Base-by-base conservation (phyloP, 495 filamentous ascomycete genomes). In the Penicillium soppii region DNA sequence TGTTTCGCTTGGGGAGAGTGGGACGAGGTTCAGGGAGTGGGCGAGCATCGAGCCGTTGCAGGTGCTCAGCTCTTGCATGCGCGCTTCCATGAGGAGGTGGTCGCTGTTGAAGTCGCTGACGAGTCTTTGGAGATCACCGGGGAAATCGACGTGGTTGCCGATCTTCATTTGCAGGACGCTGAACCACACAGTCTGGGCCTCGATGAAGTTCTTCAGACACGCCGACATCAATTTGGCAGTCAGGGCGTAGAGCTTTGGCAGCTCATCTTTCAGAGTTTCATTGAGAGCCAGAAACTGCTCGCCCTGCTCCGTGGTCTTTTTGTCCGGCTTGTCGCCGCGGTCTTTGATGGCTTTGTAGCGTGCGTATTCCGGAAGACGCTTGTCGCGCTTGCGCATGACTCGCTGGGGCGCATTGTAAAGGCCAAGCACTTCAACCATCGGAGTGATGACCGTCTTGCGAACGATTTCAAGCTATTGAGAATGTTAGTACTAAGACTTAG, bases 231-330 rank as follows among this genome's bases (percentile, higher is more conserved):
- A 69, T 57, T 84, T 87, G 43, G 84, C 86, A 1, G 91, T 96
- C 41, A 91, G 67, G 9, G 69, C 68, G 52, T 90, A 96, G 10
- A 99, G 82, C 59, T 85, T 88, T 9, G 94, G 94, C 21, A 99
- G 77, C 58, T 97, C 92, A 35, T 92, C 85, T 66, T 96, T 97
- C 50, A 97, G 73, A 0, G 91, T 87, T 26, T 96, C 89, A 57
- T 97, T 97, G 43, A 97, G 75, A 7, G 91, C 91, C 43, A 86
- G 76, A 63, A 94, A 97, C 61, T 91, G 86, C 52, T 95, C 89
- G 5, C 87, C 89, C 39, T 88, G 82, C 44, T 95, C 90, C 1
- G 78, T 72, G 0, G 89, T 86, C 59, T 91, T 92, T 62, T 88
- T 88, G 60, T 95, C 91, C 7, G 86, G 76, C 44, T 86, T 89